Evolutionary conservation across 768 basidiomycete genomes (phyloP), one percentile per base, ranked within the genome.

Genomic region (Galerina marginata): DNA sequence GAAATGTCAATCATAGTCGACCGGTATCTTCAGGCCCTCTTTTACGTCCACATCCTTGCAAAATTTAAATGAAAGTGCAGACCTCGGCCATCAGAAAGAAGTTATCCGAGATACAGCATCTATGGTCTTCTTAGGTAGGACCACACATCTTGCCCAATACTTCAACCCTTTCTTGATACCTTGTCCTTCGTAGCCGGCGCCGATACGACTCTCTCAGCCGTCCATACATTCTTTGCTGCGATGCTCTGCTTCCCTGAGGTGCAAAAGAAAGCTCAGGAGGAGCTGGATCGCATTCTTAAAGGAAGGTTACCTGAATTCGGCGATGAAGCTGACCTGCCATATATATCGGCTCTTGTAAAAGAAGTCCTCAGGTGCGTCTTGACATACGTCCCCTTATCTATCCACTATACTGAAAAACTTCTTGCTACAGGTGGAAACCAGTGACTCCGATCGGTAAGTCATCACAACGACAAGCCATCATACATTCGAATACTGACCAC

Each of bases 241-340:
- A 60, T 71, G 0, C 69, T 78, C 16, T 67, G 79, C 62, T 80
- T 79, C 0, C 74, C 78, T 0, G 72, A 74, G 0, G 71, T 71
- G 58, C 64, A 56, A 37, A 77, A 73, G 54, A 80, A 77, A 6
- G 80, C 81, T 48, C 69, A 69, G 11, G 82, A 83, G 60, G 68
- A 82, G 0, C 79, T 81, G 52, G 54, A 66, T 2, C 77, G 81
- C 6, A 63, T 80, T 10, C 81, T 81, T 15, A 62, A 52, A 7
- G 71, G 74, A 49, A 69, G 81, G 0, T 73, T 82, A 0, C 80
- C 80, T 3, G 71, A 68, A 10, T 75, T 76, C 59, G 70, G 66
- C 9, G 82, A 83, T 60, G 66, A 77, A 26, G 70, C 68, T 5
- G 69, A 68, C 9, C 67, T 83, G 25, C 81, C 81, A 0, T 82